phyloP scores from a whole-genome alignment of 352 stramenopile species.

The Plasmopara halstedii region DNA sequence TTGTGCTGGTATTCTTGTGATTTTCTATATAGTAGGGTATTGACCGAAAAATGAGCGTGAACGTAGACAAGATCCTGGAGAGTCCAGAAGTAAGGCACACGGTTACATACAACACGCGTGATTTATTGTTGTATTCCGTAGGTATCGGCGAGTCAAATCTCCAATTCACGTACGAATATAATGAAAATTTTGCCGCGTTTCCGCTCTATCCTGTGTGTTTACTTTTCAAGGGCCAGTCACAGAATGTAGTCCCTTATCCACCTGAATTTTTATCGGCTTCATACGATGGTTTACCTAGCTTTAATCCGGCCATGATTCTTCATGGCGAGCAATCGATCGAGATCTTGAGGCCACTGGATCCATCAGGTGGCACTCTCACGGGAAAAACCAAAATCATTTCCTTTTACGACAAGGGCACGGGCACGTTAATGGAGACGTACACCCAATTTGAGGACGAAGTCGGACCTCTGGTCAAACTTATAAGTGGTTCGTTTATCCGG shows the following conservation, averaged over 20 bases:
- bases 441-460: conserved; percentile 67
- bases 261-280: conserved; percentile 48
- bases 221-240: conserved; percentile 79
- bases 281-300: conserved; percentile 56
- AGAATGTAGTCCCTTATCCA: conserved; percentile 86
- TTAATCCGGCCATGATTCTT: conserved; percentile 81
- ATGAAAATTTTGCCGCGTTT: conserved; percentile 82
- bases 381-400: conserved; percentile 67
- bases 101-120: conserved; percentile 82
- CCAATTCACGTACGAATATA: conserved; percentile 86
- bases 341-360: conserved; percentile 62
- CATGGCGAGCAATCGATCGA: conserved; percentile 84
- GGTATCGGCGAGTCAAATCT: conserved; percentile 82
- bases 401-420: conserved; percentile 78
- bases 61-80: conserved; percentile 59
- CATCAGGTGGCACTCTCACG: conserved; percentile 40
- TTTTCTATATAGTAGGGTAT: too few relatives aligned
- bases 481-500: conserved; percentile 78
- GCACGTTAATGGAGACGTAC: conserved; percentile 80
- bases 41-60: conserved; percentile 62
- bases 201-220: conserved; percentile 85
- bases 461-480: conserved; percentile 55
- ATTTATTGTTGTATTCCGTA: conserved; percentile 84
- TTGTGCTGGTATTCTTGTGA: too few relatives aligned
- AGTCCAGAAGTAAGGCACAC: conserved; percentile 40